Base-by-base conservation (phyloP, 306 rosid genomes). In the Lathyrus aphaca region DNA sequence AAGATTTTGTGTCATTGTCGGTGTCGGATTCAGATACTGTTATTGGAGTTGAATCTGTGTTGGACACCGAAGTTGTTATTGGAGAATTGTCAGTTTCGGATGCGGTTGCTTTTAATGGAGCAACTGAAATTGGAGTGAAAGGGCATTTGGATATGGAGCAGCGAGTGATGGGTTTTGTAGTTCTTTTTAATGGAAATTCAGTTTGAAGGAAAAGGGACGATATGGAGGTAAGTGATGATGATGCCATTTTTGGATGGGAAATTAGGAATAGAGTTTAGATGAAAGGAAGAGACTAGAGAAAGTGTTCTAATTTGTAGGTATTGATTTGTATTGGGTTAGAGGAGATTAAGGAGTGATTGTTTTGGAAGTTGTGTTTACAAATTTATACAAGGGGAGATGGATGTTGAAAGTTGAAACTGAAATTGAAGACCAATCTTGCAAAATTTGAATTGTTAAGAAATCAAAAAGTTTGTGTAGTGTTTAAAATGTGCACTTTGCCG, bases 151-250 rank as follows among this genome's bases (percentile, higher is more conserved):
- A 4, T 0, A 14, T 5, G 12, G 63, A 35, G 39, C 39, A 35
- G 1, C 39, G 39, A 35, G 10, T 35, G 25, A 0, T 3, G 8
- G 17, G 8, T 57, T 66, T 53, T 5, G 73, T 12, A 46, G 16
- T 77, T 66, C 29, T 64, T 1, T 76, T 9, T 0, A 21, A 45
- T 18, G 72, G 82, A 23, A 67, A 75, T 3, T 78, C 81, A 0
- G 76, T 76, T 32, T 77, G 91, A n/a, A 76, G 66, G 37, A 83
- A 78, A 16, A 83, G 71, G 35, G 78, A 76, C 23, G 76, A 39
- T 4, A 65, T 37, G 10, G 72, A 69, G 46, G 75, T 19, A 6
- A 35, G 12, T 5, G 86, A 66, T 9, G 85, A 6, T 9, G 40
- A 27, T 13, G 40, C 63, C 63, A 56, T 56, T 8, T 55, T 9